Evolutionary conservation across 345 rosid species (phyloP), one percentile per base, ranked within the genome.

Genomic region (Citrus inodora): DNA sequence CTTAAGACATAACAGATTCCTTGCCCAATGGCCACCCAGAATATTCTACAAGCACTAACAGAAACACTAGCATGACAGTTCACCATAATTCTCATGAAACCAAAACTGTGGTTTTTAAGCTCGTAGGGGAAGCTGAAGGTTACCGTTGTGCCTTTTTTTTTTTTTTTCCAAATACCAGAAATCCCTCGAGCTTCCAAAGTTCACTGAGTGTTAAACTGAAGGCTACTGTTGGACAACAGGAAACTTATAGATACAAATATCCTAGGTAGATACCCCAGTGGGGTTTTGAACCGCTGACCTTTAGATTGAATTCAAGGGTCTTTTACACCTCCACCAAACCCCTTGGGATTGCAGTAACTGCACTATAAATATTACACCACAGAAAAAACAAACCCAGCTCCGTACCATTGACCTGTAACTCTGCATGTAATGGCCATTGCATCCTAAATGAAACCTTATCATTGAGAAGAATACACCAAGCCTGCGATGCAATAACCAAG

Each of bases 391-490:
- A 48, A 71, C 21, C 30, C 42, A 68, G 46, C 8, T 73, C 13
- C 79, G 61, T 83, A 83, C 86, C 83, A 72, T 83, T 83, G 28
- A 83, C 67, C 67, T 70, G 74, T 37, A 83, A 78, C 17, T 77
- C 74, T 64, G 77, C 78, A 56, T 33, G 25, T 33, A 24, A 79
- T 22, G 83, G 86, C 86, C 86, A 83, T 37, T 83, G 86, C 79
- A 83, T 80, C 77, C 86, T 80, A 74, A 78, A 83, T 19, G 70
- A 35, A 28, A 83, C 83, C 59, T 74, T 78, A 58, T 83, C 86
- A 58, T 78, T 74, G n/a, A 83, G 74, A 66, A 83, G 86, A 77
- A 83, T 80, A 59, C 86, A 80, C 83, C 86, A 83, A 58, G 81
- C 86, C 86, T 83, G 53, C 67, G 51, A 19, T n/a, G 73, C 22